Evolutionary conservation across 2,329 filamentous ascomycete species (phyloP), one percentile per base, ranked within the genome.

Genomic region (Pyrenophora tritici-repentis): DNA sequence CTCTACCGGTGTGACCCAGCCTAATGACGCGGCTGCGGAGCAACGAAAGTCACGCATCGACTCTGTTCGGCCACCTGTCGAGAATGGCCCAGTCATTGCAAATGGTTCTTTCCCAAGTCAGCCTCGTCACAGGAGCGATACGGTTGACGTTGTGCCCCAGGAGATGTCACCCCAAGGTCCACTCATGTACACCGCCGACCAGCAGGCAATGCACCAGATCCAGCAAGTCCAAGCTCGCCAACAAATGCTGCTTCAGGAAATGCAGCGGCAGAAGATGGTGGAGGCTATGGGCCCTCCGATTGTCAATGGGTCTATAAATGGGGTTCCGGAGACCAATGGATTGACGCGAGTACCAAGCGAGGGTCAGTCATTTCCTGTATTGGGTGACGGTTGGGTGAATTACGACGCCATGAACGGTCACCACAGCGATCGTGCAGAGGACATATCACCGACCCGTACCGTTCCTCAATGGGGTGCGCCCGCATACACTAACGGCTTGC

Each of bases 31-130:
- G 7, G 41, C 32, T 7, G 47, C 50, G 12, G 60, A 66, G 26
- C 52, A 60, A 31, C 63, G 63, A 22, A 71, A 65, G 42, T 64
- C 63, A 38, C 64, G 65, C 6, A 57, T 65, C 6, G 68, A 72
- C 39, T 66, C 61, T 13, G 57, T 59, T 24, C 65, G 65, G 9
- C 66, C 62, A 14, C 57, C 65, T 31, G 40, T 59, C 13, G 67
- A 73, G 34, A 63, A 54, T 26, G 71, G 72, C 1, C 71, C 71
- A 26, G 63, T 75, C 10, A 75, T 76, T 47, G 73, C 70, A 14
- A 76, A 76, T 44, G 73, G 73, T 6, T 76, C 73, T 0, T 74
- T 67, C 41, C 67, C 70, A n/a, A 62, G 61, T 6, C 68, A 63
- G 32, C 26, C 62, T 35, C 62, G 64, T 8, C 51, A 50, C 10